phyloP scores from a whole-genome alignment of 192 early-diverging fungal species.

The Backusella sp. region DNA sequence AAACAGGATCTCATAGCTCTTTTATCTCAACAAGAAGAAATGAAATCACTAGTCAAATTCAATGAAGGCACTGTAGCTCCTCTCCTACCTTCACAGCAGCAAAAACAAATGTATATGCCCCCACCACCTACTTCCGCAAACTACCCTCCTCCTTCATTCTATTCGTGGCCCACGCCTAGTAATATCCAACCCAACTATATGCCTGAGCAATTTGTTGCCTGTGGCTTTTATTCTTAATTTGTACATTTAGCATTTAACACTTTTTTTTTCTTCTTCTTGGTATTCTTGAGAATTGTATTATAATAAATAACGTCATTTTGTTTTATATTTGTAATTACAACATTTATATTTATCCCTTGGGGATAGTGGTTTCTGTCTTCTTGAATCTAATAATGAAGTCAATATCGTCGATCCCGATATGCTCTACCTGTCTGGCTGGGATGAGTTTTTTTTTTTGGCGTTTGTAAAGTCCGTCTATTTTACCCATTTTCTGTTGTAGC shows the following conservation, averaged over 20 bases:
- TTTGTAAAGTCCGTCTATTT: background rate
- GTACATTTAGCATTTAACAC: background rate
- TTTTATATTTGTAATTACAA: background rate
- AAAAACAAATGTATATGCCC: background rate
- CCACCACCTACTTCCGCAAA: background rate
- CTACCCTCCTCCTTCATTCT: background rate
- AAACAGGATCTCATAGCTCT: slow-evolving; percentile 14
- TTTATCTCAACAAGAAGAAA: background rate
- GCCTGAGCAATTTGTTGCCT: background rate
- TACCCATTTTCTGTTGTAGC: background rate
- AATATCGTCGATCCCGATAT: background rate
- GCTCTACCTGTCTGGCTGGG: background rate
- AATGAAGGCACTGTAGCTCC: background rate
- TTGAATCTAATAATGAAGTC: background rate
- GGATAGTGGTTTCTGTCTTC: background rate
- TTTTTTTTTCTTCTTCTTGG: background rate
- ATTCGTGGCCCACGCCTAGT: background rate
- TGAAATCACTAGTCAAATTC: background rate
- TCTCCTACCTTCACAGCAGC: background rate
- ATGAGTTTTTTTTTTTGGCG: background rate
- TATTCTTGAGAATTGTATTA: background rate
- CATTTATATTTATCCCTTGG: background rate
- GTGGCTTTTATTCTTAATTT: slow-evolving; percentile 4
- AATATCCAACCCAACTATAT: background rate
- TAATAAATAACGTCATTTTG: slow-evolving; percentile 2